Evolutionary conservation across 495 filamentous ascomycete species (phyloP).

Genomic region (Neurospora discreta): DNA sequence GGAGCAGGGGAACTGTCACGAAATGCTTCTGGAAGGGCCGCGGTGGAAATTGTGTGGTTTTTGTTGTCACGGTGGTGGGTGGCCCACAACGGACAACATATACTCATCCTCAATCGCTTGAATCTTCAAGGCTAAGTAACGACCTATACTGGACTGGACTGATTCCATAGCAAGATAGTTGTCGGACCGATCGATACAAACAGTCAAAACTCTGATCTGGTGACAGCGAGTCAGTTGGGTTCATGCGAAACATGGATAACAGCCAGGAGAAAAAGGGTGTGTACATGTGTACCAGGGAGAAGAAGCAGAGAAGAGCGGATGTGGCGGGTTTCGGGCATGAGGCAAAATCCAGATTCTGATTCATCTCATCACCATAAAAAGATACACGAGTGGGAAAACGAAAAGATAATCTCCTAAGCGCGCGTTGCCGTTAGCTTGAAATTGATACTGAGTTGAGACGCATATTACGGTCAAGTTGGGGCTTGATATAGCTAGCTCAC

Average conservation of each 20-base stretch:
- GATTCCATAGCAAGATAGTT: not conserved
- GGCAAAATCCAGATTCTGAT: not conserved
- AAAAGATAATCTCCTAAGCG: not conserved
- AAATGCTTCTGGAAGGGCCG: not conserved
- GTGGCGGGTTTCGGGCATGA: not conserved
- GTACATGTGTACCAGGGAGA: not conserved
- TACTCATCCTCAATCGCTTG: too few relatives aligned
- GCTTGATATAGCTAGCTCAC: not conserved
- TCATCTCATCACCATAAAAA: not conserved
- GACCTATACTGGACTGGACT: not conserved
- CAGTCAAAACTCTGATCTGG: not conserved
- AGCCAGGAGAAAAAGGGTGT: not conserved
- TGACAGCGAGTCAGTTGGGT: not conserved
- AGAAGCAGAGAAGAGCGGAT: not conserved
- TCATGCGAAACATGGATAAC: not conserved
- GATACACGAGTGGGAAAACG: not conserved
- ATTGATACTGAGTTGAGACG: not conserved
- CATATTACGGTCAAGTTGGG: not conserved
- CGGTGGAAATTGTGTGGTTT: not conserved
- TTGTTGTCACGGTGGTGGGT: not conserved
- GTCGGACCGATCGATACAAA: not conserved
- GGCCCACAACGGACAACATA: too few relatives aligned
- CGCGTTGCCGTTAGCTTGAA: not conserved
- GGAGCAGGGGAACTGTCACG: not conserved
- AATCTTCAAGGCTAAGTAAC: too few relatives aligned